These are phyloP conservation scores for Apiotrichum sp. DNA, from an alignment of 1,284 basidiomycete species.

Conservation along the genomic window DNA sequence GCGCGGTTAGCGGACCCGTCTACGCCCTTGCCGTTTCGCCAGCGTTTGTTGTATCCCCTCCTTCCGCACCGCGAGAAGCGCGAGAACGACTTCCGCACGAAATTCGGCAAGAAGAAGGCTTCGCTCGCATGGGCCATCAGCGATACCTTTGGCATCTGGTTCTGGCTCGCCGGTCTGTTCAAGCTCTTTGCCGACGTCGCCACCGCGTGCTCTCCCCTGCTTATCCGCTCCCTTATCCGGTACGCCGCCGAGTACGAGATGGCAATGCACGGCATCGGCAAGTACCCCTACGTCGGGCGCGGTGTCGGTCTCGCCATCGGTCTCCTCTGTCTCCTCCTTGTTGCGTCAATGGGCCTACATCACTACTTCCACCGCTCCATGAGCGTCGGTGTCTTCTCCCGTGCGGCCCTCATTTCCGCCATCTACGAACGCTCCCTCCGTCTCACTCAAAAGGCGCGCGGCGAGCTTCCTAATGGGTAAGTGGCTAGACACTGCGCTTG, in stretches of 20 bases:
- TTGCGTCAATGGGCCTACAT: constrained; percentile 63
- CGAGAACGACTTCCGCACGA: constrained; percentile 39
- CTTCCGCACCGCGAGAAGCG: constrained; percentile 29
- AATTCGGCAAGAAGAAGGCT: constrained; percentile 59
- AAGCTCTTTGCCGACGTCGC: constrained; percentile 69
- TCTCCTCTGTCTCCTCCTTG: constrained; percentile 64
- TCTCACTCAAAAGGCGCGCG: constrained; percentile 74
- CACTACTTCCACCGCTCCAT: constrained; percentile 60
- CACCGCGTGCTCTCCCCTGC: constrained; percentile 65
- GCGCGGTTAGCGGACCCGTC: constrained; percentile 50
- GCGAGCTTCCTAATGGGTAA: constrained; percentile 66
- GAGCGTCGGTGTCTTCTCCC: constrained; percentile 69
- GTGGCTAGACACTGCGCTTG: constrained; percentile 40
- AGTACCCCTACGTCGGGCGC: constrained; percentile 56
- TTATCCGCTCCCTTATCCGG: constrained; percentile 73
- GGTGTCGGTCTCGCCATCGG: constrained; percentile 71
- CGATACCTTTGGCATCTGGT: constrained; percentile 72
- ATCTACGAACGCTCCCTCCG: constrained; percentile 75
- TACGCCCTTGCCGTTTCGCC: constrained; percentile 28
- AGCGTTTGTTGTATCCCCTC: constrained; percentile 28
- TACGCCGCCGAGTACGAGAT: constrained; percentile 64
- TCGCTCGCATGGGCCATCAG: constrained; percentile 70
- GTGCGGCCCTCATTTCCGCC: constrained; percentile 80
- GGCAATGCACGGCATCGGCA: constrained; percentile 48
- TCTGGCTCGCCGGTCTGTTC: constrained; percentile 71